phyloP scores from a whole-genome alignment of 2,329 filamentous ascomycete genomes.

The Calonectria pteridis region DNA sequence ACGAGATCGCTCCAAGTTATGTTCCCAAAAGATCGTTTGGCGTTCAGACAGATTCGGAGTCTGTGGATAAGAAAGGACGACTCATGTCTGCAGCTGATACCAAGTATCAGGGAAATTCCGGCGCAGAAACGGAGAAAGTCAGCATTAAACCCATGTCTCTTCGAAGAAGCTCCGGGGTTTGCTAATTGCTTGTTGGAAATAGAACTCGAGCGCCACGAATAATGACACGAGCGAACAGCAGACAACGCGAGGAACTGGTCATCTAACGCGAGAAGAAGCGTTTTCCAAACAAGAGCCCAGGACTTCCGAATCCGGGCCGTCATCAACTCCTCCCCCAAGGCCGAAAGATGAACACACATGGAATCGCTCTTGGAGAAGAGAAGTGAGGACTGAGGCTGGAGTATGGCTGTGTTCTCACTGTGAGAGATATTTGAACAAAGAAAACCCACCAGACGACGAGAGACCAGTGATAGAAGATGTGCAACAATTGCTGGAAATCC shows the following conservation, averaged over 20 bases:
- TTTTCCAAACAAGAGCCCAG: neutral
- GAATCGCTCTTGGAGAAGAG: constrained; percentile 29
- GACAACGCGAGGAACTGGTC: neutral
- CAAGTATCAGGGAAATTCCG: neutral
- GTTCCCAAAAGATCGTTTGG: no score
- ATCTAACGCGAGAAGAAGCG: neutral
- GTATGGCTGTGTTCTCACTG: neutral
- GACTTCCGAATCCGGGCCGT: neutral
- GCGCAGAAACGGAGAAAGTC: neutral
- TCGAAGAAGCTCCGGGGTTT: neutral
- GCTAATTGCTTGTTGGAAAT: neutral
- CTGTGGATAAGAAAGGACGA: neutral
- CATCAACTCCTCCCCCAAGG: neutral
- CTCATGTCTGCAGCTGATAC: neutral
- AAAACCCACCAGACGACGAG: neutral
- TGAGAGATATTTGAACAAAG: constrained; percentile 8
- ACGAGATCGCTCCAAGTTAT: neutral
- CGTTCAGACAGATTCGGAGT: neutral
- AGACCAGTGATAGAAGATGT: neutral
- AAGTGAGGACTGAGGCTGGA: neutral
- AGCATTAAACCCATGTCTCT: neutral
- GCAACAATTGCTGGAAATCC: constrained; percentile 15
- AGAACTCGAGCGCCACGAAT: neutral
- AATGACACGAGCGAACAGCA: neutral
- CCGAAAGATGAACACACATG: neutral